These are phyloP conservation scores for Didymella exigua DNA, from an alignment of 2,329 filamentous ascomycete species.

Conservation along the genomic window DNA sequence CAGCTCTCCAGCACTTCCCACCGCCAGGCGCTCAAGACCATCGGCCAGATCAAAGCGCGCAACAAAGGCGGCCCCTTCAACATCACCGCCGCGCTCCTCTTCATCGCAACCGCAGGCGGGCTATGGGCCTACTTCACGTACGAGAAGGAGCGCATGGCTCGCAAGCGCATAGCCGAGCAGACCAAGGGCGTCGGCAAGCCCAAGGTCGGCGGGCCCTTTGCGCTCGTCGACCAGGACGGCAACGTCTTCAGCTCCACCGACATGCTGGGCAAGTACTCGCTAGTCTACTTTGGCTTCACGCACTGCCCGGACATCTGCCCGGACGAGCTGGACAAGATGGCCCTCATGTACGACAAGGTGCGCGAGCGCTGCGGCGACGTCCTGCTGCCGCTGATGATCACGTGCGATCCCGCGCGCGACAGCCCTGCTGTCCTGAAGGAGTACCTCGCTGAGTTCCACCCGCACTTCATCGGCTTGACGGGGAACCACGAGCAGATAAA, in stretches of 20 bases:
- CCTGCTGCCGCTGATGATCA: constrained; percentile 86
- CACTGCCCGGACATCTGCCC: constrained; percentile 99
- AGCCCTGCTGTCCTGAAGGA: constrained; percentile 80
- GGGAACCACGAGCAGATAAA: constrained; percentile 95
- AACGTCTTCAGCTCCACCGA: constrained; percentile 76
- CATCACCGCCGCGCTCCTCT: constrained; percentile 85
- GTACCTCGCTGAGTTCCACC: constrained; percentile 92
- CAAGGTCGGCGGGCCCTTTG: constrained; percentile 89
- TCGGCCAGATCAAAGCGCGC: constrained; percentile 43
- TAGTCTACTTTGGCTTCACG: constrained; percentile 98
- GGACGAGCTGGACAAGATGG: constrained; percentile 99
- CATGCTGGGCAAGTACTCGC: constrained; percentile 82
- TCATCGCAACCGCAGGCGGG: constrained; percentile 76
- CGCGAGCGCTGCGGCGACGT: constrained; percentile 54
- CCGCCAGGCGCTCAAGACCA: constrained; percentile 42
- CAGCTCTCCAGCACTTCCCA: constrained; percentile 38
- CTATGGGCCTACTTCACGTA: constrained; percentile 90
- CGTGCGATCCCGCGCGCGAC: constrained; percentile 92
- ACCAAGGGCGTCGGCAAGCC: constrained; percentile 91
- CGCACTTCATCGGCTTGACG: constrained; percentile 82
- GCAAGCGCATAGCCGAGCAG: constrained; percentile 86
- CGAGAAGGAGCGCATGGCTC: constrained; percentile 90
- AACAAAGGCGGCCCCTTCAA: constrained; percentile 74
- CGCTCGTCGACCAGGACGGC: constrained; percentile 81
- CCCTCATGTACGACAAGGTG: constrained; percentile 82